phyloP scores from a whole-genome alignment of 805 yeast genomes.

The Phaffomyces opuntiae region DNA sequence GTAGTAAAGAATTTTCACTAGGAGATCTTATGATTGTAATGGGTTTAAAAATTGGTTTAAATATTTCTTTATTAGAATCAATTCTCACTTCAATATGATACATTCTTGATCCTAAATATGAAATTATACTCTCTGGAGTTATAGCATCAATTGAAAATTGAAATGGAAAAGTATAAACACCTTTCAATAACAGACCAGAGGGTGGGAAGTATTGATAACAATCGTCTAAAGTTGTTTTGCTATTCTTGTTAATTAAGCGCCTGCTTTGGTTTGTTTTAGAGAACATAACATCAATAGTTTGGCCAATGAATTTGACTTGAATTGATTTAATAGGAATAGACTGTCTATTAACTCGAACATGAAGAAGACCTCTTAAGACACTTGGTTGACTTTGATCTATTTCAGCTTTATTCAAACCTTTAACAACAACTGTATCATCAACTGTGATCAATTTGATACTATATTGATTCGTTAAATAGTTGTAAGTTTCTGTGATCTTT shows the following conservation, averaged over 20 bases:
- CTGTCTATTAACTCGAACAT: constrained; percentile 7
- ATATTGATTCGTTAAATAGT: constrained; percentile 1
- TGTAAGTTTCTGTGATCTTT: background rate
- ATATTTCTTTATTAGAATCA: background rate
- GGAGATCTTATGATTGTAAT: constrained; percentile 14
- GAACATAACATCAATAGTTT: constrained; percentile 6
- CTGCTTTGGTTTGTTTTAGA: background rate
- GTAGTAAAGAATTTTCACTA: constrained; percentile 7
- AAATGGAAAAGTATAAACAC: constrained; percentile 18
- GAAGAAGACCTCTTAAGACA: constrained; percentile 11
- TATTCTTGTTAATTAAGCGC: constrained; percentile 1
- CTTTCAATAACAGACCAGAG: constrained; percentile 6
- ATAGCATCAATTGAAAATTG: constrained; percentile 16
- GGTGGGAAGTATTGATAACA: constrained; percentile 6
- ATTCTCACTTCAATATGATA: constrained; percentile 13
- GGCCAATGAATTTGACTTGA: constrained; percentile 13
- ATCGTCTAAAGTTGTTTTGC: constrained; percentile 10
- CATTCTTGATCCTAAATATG: constrained; percentile 9
- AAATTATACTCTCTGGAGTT: constrained; percentile 13
- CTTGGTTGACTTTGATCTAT: constrained; percentile 8
- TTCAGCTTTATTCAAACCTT: constrained; percentile 15
- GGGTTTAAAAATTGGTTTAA: background rate
- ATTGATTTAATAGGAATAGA: constrained; percentile 7
- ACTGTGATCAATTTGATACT: constrained; percentile 3
- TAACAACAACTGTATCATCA: constrained; percentile 12